Conservation (phyloP, 139 green algal genomes). For the Gonium pectorale region DNA sequence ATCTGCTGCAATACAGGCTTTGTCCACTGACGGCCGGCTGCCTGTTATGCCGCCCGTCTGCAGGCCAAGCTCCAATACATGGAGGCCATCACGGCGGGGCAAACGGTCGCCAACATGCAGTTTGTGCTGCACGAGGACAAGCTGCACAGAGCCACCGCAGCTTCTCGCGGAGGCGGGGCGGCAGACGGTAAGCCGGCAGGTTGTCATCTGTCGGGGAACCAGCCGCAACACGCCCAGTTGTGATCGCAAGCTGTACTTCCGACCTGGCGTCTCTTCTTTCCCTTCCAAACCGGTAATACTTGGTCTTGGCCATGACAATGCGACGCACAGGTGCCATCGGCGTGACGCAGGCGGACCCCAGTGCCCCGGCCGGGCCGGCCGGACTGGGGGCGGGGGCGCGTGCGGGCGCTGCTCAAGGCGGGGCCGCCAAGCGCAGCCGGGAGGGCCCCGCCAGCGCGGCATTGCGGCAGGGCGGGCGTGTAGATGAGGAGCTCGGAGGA, state of each 20-base stretch:
- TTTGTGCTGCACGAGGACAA: constrained; percentile 37
- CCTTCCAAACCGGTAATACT: too few species aligned
- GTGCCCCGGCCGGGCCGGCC: too few species aligned
- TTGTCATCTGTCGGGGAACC: background rate
- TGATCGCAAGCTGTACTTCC: too few species aligned
- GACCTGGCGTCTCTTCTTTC: too few species aligned
- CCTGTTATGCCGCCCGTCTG: background rate
- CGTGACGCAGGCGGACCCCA: background rate
- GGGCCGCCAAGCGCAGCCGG: too few species aligned
- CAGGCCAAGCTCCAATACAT: constrained; percentile 36
- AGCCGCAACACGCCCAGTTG: background rate
- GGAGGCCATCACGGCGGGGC: background rate
- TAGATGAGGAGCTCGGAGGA: constrained; percentile 10
- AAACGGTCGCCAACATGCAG: constrained; percentile 9
- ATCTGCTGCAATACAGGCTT: background rate
- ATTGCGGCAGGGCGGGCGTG: background rate
- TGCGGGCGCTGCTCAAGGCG: background rate
- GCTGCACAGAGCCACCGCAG: constrained; percentile 15
- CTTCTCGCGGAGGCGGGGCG: background rate
- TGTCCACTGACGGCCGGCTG: background rate
- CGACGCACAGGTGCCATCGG: background rate
- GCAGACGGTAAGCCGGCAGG: background rate
- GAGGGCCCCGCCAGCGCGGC: too few species aligned
- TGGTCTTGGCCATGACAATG: background rate
- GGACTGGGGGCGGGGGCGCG: background rate